These are phyloP conservation scores for Mycena rebaudengoi DNA, from an alignment of 768 basidiomycete genomes.

Conservation along the genomic window DNA sequence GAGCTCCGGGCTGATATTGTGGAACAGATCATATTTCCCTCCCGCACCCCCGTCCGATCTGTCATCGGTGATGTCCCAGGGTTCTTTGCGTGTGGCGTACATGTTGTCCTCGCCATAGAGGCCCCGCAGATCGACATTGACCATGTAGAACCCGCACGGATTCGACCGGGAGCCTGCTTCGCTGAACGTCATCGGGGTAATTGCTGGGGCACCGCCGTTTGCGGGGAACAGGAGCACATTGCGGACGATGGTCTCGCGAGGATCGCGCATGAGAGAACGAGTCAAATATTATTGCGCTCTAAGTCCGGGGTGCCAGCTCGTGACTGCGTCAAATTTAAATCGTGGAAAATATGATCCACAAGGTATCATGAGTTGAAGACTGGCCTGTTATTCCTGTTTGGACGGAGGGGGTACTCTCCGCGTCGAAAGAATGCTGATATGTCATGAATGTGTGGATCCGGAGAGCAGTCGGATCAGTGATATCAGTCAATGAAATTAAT, in stretches of 20 bases:
- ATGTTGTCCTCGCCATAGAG: slow-evolving; percentile 4
- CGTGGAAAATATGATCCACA: background rate
- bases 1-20: slow-evolving; percentile 11
- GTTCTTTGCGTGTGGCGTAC: background rate
- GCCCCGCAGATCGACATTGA: slow-evolving; percentile 3
- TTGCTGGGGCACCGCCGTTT: background rate
- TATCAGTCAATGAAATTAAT: background rate
- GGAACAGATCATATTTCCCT: slow-evolving; percentile 1
- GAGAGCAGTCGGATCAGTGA: background rate
- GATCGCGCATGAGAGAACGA: slow-evolving; percentile 2
- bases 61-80: background rate
- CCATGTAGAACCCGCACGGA: slow-evolving; percentile 2
- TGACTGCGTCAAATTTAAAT: slow-evolving; percentile 1
- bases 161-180: background rate
- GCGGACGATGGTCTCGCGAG: slow-evolving; percentile 6
- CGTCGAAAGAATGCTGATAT: background rate
- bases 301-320: background rate
- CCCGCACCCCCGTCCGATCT: background rate
- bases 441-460: background rate
- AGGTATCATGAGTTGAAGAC: background rate
- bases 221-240: slow-evolving; percentile 8
- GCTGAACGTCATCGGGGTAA: slow-evolving; percentile 10
- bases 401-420: background rate
- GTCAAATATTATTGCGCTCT: background rate
- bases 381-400: background rate